These are phyloP conservation scores for Cyclotella atomus DNA, from an alignment of 108 stramenopile species.

Conservation along the genomic window DNA sequence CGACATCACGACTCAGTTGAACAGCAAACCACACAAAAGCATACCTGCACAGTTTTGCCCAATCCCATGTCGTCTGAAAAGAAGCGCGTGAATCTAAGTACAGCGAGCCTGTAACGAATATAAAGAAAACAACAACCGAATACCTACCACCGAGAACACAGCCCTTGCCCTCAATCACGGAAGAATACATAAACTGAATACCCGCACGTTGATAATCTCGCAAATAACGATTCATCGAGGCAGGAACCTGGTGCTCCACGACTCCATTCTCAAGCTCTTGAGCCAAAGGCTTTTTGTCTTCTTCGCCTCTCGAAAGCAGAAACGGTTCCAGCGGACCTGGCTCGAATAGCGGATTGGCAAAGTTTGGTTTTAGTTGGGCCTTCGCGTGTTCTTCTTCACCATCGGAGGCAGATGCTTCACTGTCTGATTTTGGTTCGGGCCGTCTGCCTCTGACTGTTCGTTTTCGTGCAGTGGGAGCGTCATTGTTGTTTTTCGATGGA, in stretches of 20 bases:
- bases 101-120: constrained; percentile 6
- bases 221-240: constrained; percentile 83
- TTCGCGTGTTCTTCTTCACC: constrained; percentile 20
- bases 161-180: constrained; percentile 59
- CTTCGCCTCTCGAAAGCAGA: constrained; percentile 35
- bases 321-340: constrained; percentile 53
- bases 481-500: neutral
- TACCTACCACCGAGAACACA: constrained; percentile 68
- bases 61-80: constrained; percentile 58
- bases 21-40: neutral
- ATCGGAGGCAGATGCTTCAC: no score
- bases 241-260: constrained; percentile 60
- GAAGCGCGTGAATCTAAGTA: neutral
- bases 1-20: neutral
- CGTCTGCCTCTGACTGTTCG: neutral
- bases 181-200: constrained; percentile 76
- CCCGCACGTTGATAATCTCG: constrained; percentile 77
- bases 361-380: constrained; percentile 57
- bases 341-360: constrained; percentile 73
- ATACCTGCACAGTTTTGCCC: constrained; percentile 36
- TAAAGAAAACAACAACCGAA: constrained; percentile 60
- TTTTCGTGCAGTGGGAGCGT: constrained; percentile 4
- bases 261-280: constrained; percentile 22
- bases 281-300: constrained; percentile 13
- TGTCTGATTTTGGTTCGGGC: constrained; percentile 7